Conservation (phyloP, 345 rosid genomes). For the Cardamine resedifolia region DNA sequence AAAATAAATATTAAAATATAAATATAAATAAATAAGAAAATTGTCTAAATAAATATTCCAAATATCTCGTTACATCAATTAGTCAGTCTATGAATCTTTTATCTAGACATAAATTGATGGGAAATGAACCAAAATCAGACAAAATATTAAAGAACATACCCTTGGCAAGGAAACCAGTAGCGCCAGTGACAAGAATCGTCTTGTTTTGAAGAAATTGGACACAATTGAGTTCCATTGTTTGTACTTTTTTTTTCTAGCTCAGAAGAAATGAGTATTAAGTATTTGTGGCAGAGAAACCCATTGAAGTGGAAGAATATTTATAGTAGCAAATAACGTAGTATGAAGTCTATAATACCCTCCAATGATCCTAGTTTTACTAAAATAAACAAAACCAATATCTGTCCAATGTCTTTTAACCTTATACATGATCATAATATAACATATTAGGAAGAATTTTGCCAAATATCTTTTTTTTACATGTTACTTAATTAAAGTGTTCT, state of each 20-base stretch:
- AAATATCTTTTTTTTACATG: too few species aligned
- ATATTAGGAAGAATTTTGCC: background rate
- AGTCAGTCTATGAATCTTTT: too few species aligned
- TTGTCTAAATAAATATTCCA: too few species aligned
- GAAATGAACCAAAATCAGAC: background rate
- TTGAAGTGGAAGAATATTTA: constrained; percentile 7
- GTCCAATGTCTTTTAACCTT: constrained; percentile 12
- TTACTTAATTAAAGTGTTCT: background rate
- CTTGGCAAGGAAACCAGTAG: constrained; percentile 43
- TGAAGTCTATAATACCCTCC: constrained; percentile 12
- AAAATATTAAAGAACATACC: constrained; percentile 19
- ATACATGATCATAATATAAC: background rate
- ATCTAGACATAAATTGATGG: background rate
- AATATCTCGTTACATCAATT: too few species aligned
- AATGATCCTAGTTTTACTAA: background rate
- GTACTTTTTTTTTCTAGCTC: background rate
- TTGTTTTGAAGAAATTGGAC: constrained; percentile 35
- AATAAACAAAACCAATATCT: constrained; percentile 1
- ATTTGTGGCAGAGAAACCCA: constrained; percentile 5
- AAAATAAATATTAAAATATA: too few species aligned
- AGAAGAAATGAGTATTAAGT: background rate
- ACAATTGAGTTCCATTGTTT: constrained; percentile 25
- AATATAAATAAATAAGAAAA: too few species aligned
- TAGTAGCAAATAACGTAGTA: background rate
- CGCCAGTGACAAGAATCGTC: constrained; percentile 40